phyloP scores from a whole-genome alignment of 306 rosid species.

The Sechiopsis laciniata region DNA sequence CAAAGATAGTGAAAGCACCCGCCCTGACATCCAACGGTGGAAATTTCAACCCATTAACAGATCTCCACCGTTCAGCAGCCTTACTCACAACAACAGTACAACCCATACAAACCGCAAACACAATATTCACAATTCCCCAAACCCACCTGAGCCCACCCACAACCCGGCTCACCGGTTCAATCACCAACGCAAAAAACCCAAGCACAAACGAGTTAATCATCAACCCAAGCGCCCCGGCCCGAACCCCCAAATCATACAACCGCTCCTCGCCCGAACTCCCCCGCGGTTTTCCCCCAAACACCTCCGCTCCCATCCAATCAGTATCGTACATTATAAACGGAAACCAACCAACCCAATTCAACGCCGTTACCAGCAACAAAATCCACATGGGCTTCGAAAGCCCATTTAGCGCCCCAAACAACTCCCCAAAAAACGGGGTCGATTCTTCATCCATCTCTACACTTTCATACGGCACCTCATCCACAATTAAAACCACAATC shows the following conservation, averaged over 20 bases:
- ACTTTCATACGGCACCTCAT: conserved; percentile 25
- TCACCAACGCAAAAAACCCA: conserved; percentile 47
- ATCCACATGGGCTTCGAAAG: conserved; percentile 67
- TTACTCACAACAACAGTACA: conserved; percentile 59
- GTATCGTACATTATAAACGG: conserved; percentile 81
- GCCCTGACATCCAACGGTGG: conserved; percentile 42
- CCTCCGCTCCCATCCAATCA: conserved; percentile 93
- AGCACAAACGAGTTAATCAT: conserved; percentile 69
- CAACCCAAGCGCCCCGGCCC: conserved; percentile 62
- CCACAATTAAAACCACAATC: conserved; percentile 36
- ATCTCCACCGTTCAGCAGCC: conserved; percentile 34
- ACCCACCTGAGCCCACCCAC: conserved; percentile 62
- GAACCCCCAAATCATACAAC: conserved; percentile 57
- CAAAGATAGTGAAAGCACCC: conserved; percentile 64
- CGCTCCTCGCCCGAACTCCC: conserved; percentile 32
- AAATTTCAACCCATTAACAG: not conserved
- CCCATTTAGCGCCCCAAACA: conserved; percentile 47
- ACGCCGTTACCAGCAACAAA: conserved; percentile 62
- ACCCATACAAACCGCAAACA: conserved; percentile 44
- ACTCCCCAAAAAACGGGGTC: conserved; percentile 19
- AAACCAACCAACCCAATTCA: conserved; percentile 90
- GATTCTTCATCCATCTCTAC: not conserved
- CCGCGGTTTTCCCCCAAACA: conserved; percentile 53
- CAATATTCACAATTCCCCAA: conserved; percentile 73
- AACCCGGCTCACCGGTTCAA: conserved; percentile 42